Conservation (phyloP, 345 rosid genomes). For the Ailanthus altissimus region DNA sequence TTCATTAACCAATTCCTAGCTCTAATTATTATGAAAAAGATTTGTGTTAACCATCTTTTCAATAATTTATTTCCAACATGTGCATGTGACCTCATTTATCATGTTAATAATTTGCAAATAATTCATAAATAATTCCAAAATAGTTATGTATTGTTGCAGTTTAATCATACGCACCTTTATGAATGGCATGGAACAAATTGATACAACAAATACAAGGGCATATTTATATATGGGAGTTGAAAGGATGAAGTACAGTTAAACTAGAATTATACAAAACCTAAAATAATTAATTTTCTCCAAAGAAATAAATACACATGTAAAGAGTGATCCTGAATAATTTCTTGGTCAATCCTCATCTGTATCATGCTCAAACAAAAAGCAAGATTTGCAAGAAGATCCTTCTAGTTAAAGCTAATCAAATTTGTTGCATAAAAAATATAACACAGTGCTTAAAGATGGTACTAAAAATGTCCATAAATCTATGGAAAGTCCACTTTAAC, state of each 20-base stretch:
- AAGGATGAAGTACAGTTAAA: neutral
- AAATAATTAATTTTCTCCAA: neutral
- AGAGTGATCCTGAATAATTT: neutral
- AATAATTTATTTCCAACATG: neutral
- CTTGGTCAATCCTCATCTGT: neutral
- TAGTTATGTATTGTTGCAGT: neutral
- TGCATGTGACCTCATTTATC: constrained; percentile 7
- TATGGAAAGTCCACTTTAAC: neutral
- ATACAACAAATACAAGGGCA: neutral
- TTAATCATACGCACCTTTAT: neutral
- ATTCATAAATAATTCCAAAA: neutral
- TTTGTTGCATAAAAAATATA: neutral
- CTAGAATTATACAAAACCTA: neutral
- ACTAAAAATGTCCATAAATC: neutral
- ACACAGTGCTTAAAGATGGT: constrained; percentile 6
- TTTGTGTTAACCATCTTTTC: neutral
- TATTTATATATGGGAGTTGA: too few species aligned
- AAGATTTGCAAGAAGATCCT: constrained; percentile 1
- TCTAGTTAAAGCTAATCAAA: neutral
- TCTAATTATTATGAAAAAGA: neutral
- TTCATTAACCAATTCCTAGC: neutral
- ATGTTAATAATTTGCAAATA: neutral
- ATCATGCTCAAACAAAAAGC: constrained; percentile 14
- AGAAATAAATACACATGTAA: neutral
- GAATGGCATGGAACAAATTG: neutral